Evolutionary conservation across 306 rosid species (phyloP).

Genomic region (Pueraria montana): DNA sequence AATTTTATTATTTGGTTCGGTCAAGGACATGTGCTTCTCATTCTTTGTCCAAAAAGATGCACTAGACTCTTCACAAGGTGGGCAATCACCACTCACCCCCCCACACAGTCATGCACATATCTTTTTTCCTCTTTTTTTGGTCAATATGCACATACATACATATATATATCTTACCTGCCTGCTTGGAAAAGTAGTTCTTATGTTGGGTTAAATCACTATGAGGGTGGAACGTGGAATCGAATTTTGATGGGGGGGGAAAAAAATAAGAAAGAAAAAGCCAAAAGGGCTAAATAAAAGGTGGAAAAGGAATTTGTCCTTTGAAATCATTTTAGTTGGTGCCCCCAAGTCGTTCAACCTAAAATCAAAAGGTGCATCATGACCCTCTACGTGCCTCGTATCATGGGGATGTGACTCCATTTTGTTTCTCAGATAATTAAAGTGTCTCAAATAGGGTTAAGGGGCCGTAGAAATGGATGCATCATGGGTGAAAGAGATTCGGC

Average conservation of each 20-base stretch:
- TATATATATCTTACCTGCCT: conserved; percentile 38
- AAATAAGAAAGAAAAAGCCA: conserved; percentile 32
- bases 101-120: not conserved
- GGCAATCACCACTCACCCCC: conserved; percentile 47
- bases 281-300: conserved; percentile 30
- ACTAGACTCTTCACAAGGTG: conserved; percentile 31
- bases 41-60: conserved; percentile 41
- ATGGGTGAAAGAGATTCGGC: conserved; percentile 20
- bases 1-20: conserved; percentile 24
- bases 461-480: conserved; percentile 28
- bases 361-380: conserved; percentile 48
- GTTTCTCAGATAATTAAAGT: conserved; percentile 40
- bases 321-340: conserved; percentile 49
- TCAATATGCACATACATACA: not conserved
- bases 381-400: conserved; percentile 49
- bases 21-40: conserved; percentile 46
- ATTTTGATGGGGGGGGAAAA: conserved; percentile 3
- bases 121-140: not conserved
- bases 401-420: conserved; percentile 58
- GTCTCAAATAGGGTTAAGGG: conserved; percentile 40
- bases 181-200: conserved; percentile 35
- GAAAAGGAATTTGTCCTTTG: conserved; percentile 42
- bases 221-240: conserved; percentile 41
- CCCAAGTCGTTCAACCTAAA: conserved; percentile 47
- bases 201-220: conserved; percentile 40